phyloP scores from a whole-genome alignment of 225 moss, liverwort and hornwort species.

The Bryum argenteum region DNA sequence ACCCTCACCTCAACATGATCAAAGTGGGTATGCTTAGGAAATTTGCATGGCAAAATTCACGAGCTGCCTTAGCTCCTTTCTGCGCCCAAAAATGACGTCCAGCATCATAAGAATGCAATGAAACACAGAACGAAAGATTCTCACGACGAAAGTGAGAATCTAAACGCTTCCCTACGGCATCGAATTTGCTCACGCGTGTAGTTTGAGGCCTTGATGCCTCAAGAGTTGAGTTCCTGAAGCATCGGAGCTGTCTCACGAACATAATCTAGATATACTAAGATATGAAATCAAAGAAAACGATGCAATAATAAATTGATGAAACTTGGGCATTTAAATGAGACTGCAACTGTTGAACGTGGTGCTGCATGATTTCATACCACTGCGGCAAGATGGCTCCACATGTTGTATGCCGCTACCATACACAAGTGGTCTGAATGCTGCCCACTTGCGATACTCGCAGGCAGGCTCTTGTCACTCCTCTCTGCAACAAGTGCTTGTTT shows the following conservation, averaged over 20 bases:
- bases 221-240: neutral
- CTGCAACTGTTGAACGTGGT: conserved; percentile 1
- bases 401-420: conserved; percentile 94
- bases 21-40: conserved; percentile 88
- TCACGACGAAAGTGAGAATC: neutral
- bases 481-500: conserved; percentile 84
- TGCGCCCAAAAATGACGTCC: conserved; percentile 40
- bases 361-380: conserved; percentile 52
- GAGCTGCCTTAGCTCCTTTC: conserved; percentile 93
- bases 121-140: conserved; percentile 1
- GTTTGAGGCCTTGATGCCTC: neutral
- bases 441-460: conserved; percentile 76
- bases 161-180: conserved; percentile 1
- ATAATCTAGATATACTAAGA: no score
- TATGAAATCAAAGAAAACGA: conserved; percentile 5
- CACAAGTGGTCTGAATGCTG: conserved; percentile 98
- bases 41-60: conserved; percentile 81
- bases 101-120: conserved; percentile 6
- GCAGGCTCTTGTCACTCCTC: conserved; percentile 62
- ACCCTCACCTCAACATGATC: conserved; percentile 78
- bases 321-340: neutral
- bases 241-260: conserved; percentile 1
- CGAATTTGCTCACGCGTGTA: conserved; percentile 1
- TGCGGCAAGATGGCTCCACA: conserved; percentile 78
- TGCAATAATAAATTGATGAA: conserved; percentile 4